Conservation (phyloP, 441 rosid species). For the Melastoma candidum region DNA sequence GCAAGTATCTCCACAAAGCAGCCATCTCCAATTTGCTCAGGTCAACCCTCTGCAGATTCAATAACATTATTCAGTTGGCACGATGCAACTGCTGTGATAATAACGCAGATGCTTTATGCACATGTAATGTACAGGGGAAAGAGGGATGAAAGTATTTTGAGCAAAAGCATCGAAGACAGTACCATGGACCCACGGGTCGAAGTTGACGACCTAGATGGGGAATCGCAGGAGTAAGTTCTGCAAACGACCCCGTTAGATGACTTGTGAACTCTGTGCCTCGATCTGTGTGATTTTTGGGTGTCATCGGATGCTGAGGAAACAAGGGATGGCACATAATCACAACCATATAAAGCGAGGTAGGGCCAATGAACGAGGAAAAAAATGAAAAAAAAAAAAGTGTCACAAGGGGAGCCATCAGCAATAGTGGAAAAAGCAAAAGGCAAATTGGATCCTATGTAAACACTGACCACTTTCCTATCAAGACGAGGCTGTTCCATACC, state of each 20-base stretch:
- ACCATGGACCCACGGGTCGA: slow-evolving; percentile 10
- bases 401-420: not conserved
- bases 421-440: slow-evolving; percentile 5
- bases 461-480: no score
- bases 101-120: no score
- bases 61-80: not conserved
- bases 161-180: slow-evolving; percentile 36
- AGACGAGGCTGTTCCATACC: no score
- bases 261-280: slow-evolving; percentile 9
- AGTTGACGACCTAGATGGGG: slow-evolving; percentile 10
- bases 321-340: slow-evolving; percentile 1
- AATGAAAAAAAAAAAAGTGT: not conserved
- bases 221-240: slow-evolving; percentile 13
- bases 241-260: slow-evolving; percentile 11
- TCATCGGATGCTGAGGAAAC: slow-evolving; percentile 8
- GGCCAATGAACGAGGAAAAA: not conserved
- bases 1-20: slow-evolving; percentile 80
- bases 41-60: slow-evolving; percentile 48
- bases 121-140: no score
- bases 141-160: not conserved
- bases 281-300: slow-evolving; percentile 10
- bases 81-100: not conserved
- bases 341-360: not conserved
- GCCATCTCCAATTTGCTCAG: slow-evolving; percentile 87
- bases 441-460: slow-evolving; percentile 6